Conservation (phyloP, 1,284 basidiomycete genomes). For the Cutaneotrichosporon dermatis region DNA sequence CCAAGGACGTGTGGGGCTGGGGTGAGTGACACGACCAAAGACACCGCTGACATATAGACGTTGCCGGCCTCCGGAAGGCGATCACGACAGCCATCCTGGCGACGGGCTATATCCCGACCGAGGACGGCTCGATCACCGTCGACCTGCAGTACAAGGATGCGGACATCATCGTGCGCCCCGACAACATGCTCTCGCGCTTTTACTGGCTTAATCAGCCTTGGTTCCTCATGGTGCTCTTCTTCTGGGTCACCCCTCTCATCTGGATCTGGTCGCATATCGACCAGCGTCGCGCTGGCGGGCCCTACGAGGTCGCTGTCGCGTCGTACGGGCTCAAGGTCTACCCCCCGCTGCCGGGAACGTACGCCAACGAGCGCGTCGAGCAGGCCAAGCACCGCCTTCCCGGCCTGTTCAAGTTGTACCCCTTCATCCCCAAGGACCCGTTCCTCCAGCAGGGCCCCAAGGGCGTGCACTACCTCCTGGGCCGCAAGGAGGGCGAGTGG, state of each 20-base stretch:
- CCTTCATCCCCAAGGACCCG: constrained; percentile 31
- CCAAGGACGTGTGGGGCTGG: constrained; percentile 68
- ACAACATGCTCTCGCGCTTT: constrained; percentile 60
- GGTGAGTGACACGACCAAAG: constrained; percentile 16
- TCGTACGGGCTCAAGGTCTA: constrained; percentile 38
- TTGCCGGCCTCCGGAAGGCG: constrained; percentile 48
- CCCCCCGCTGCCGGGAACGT: constrained; percentile 40
- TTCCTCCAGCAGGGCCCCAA: constrained; percentile 33
- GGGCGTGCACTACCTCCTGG: constrained; percentile 50
- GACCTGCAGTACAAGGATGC: constrained; percentile 51
- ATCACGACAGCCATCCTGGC: constrained; percentile 55
- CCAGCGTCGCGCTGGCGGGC: constrained; percentile 22
- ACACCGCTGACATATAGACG: constrained; percentile 34
- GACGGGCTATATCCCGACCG: constrained; percentile 56
- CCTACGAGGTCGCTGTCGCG: constrained; percentile 25
- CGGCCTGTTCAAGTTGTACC: constrained; percentile 35
- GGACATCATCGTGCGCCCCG: constrained; percentile 57
- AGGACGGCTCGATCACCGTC: constrained; percentile 48
- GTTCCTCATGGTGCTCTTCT: constrained; percentile 59
- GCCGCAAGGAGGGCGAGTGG: constrained; percentile 68
- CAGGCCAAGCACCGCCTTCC: constrained; percentile 31
- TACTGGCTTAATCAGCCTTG: constrained; percentile 49
- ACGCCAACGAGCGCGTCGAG: constrained; percentile 28
- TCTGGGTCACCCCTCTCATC: constrained; percentile 62
- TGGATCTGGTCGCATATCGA: constrained; percentile 39